phyloP scores from a whole-genome alignment of 1,284 basidiomycete genomes.

The Ustilago shanxiensis region DNA sequence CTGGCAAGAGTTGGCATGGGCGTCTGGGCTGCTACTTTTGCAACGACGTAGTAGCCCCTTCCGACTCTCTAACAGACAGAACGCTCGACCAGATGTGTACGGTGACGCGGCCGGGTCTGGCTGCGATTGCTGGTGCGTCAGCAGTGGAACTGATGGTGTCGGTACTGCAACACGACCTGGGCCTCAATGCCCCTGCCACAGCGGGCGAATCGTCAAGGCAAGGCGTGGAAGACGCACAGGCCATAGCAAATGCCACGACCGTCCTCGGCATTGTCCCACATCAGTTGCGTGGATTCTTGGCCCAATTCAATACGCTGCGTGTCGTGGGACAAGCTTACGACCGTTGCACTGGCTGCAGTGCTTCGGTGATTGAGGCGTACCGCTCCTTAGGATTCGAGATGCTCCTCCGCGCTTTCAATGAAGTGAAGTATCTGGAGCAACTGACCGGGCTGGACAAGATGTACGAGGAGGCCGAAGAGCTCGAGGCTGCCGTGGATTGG shows the following conservation, averaged over 20 bases:
- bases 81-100: constrained; percentile 99
- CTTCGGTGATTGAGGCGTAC: constrained; percentile 57
- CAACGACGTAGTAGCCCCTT: constrained; percentile 96
- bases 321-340: constrained; percentile 89
- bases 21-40: constrained; percentile 91
- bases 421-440: constrained; percentile 81
- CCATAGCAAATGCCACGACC: constrained; percentile 34
- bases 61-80: constrained; percentile 90
- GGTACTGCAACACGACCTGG: constrained; percentile 80
- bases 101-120: constrained; percentile 94
- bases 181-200: constrained; percentile 41
- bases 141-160: constrained; percentile 93
- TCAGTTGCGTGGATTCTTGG: constrained; percentile 89
- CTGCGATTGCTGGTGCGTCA: constrained; percentile 88
- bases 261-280: constrained; percentile 87
- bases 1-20: constrained; percentile 46
- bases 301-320: constrained; percentile 84
- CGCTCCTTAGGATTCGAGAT: constrained; percentile 81
- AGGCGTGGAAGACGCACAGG: constrained; percentile 30
- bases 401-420: constrained; percentile 84
- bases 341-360: constrained; percentile 85
- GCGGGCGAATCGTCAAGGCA: constrained; percentile 31
- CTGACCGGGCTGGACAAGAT: constrained; percentile 85
- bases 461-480: constrained; percentile 58
- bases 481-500: constrained; percentile 55